These are phyloP conservation scores for Agaricus subrufescens DNA, from an alignment of 768 basidiomycete genomes.

Conservation along the genomic window DNA sequence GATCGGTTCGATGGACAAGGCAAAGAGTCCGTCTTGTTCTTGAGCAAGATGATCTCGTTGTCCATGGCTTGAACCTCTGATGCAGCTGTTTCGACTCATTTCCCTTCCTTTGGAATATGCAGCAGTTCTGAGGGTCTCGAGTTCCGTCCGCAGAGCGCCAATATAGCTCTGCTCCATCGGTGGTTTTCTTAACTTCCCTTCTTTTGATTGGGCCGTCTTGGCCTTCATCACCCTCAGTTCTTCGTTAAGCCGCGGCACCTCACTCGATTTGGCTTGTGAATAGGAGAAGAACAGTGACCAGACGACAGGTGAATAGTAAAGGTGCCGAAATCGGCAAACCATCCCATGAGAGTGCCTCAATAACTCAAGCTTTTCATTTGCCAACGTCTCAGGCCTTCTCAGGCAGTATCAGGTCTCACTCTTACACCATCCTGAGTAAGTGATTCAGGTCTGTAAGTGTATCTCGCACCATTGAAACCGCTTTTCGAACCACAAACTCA, in stretches of 20 bases:
- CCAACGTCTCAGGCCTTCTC: neutral
- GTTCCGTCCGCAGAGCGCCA: neutral
- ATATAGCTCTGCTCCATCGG: neutral
- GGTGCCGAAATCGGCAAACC: neutral
- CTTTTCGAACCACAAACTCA: constrained; percentile 4
- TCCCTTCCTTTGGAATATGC: constrained; percentile 1
- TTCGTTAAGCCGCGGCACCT: neutral
- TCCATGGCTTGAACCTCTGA: constrained; percentile 3
- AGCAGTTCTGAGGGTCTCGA: constrained; percentile 5
- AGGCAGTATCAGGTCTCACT: constrained; percentile 3
- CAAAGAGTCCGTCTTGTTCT: neutral
- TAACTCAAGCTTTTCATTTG: neutral
- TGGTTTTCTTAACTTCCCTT: neutral
- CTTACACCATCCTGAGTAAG: constrained; percentile 4
- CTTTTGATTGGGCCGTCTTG: neutral
- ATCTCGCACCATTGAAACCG: constrained; percentile 9
- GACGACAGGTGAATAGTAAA: neutral
- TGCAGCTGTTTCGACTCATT: neutral
- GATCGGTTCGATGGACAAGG: constrained; percentile 1
- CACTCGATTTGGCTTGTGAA: neutral
- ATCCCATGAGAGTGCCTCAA: neutral
- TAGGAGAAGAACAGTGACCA: neutral
- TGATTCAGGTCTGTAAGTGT: constrained; percentile 5
- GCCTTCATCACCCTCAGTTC: constrained; percentile 6
- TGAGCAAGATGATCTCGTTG: constrained; percentile 3